Percentiles rank a stretch among this genome's conserved stretches.
phyloP scores from a whole-genome alignment of 192 early-diverging fungal genomes.

The Podila epicladia region DNA sequence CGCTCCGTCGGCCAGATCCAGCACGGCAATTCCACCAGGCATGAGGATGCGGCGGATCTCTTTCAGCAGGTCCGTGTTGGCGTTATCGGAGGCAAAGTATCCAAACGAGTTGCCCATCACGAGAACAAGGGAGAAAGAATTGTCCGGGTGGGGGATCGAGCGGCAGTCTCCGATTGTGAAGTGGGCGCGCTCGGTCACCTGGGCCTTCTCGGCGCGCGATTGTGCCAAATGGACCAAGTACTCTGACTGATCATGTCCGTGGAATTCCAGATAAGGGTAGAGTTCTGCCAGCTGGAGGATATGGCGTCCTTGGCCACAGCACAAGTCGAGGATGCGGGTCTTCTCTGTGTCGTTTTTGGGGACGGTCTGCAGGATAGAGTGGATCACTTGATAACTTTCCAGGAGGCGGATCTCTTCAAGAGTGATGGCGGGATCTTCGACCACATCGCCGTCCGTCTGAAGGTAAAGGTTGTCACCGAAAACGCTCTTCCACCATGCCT shows the following conservation, averaged over 20 bases:
- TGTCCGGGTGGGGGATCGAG: slow-evolving; percentile 60
- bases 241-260: slow-evolving; percentile 72
- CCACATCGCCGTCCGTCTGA: slow-evolving; percentile 75
- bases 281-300: slow-evolving; percentile 57
- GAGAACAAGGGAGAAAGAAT: slow-evolving; percentile 62
- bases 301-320: slow-evolving; percentile 77
- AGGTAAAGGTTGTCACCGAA: slow-evolving; percentile 70
- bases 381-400: slow-evolving; percentile 23
- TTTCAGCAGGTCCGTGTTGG: slow-evolving; percentile 53
- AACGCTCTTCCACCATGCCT: slow-evolving; percentile 68
- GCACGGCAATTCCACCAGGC: slow-evolving; percentile 63
- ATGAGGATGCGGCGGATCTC: slow-evolving; percentile 60
- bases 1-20: slow-evolving; percentile 70
- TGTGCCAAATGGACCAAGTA: slow-evolving; percentile 64
- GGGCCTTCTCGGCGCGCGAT: slow-evolving; percentile 50
- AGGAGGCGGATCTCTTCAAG: slow-evolving; percentile 62
- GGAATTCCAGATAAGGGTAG: slow-evolving; percentile 61
- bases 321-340: slow-evolving; percentile 65
- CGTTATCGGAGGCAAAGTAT: slow-evolving; percentile 68
- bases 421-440: slow-evolving; percentile 74
- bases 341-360: background rate
- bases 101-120: slow-evolving; percentile 77
- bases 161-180: slow-evolving; percentile 75
- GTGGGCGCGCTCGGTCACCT: slow-evolving; percentile 17
- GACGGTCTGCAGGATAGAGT: background rate